Base-by-base conservation (phyloP, 306 rosid genomes). In the Lathyrus oleraceus region DNA sequence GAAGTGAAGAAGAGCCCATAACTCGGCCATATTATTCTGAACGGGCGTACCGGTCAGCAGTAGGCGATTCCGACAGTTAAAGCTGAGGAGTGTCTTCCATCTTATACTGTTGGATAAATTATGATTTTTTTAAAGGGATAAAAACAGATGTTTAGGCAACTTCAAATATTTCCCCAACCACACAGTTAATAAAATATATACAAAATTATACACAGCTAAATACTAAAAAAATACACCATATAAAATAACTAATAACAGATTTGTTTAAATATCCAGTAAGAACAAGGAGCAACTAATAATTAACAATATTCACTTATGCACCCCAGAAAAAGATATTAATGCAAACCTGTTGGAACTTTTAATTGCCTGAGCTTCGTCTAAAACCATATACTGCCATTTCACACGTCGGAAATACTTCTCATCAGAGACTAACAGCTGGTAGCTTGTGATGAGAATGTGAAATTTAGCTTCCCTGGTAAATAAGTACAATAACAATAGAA, bases 371-470 rank as follows among this genome's bases (percentile, higher is more conserved):
- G 99, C 99, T 84, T 95, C 99, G 83, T 95, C 99, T 80, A 95
- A 85, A 70, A 95, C 97, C 99, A 95, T 95, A 79, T 95, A 95
- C 70, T 95, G 99, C 99, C 99, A 95, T 83, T 91, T 95, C 76
- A 95, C 97, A 17, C 97, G 96, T 40, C 89, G 96, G 70, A 95
- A 91, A 74, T 44, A 80, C 89, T 91, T 91, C 78, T 82, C 95
- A 81, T 95, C 99, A 28, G 87, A 21, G 65, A 95, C 99, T 47
- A 95, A 90, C 63, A 95, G 85, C 86, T 95, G 96, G 75, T 94
- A 94, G 88, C 92, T 94, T 81, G 99, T 95, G 79, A 95, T 85
- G 66, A 91, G 95, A 77, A 95, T 85, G 75, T 95, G 99, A 79
- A 88, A 95, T 73, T 96, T 96, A 57, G 99, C 95, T 71, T 87